Evolutionary conservation across 2,329 filamentous ascomycete genomes (phyloP).

Genomic region (Penicillium sp.): DNA sequence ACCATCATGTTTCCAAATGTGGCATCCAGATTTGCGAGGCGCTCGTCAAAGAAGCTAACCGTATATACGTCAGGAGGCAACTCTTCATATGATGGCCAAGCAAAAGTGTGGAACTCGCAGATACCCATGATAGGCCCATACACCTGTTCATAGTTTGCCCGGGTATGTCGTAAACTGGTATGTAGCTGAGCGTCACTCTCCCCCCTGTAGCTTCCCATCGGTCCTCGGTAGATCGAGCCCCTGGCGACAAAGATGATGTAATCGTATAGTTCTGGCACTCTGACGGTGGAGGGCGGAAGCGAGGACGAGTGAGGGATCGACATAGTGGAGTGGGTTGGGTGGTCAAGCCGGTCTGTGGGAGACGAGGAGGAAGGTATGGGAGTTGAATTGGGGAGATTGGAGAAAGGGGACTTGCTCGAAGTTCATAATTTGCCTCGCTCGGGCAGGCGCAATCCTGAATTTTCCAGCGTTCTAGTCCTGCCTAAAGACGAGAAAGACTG

Average conservation of each 20-base stretch:
- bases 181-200: neutral
- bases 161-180: slow-evolving; percentile 1
- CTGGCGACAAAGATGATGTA: slow-evolving; percentile 5
- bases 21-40: neutral
- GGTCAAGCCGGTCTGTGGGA: neutral
- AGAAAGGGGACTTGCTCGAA: neutral
- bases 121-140: neutral
- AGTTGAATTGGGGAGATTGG: neutral
- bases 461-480: neutral
- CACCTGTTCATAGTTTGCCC: neutral
- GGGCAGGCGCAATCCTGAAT: neutral
- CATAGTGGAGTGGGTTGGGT: no score
- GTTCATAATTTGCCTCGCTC: neutral
- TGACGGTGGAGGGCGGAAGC: neutral
- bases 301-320: no score
- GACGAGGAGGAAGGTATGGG: neutral
- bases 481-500: no score
- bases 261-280: neutral
- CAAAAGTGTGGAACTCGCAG: slow-evolving; percentile 1
- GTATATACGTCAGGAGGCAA: neutral
- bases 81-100: neutral
- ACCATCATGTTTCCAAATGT: neutral
- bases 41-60: neutral
- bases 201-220: neutral
- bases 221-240: neutral